Conservation (phyloP, 2,329 filamentous ascomycete species). For the Penicillium sp. region DNA sequence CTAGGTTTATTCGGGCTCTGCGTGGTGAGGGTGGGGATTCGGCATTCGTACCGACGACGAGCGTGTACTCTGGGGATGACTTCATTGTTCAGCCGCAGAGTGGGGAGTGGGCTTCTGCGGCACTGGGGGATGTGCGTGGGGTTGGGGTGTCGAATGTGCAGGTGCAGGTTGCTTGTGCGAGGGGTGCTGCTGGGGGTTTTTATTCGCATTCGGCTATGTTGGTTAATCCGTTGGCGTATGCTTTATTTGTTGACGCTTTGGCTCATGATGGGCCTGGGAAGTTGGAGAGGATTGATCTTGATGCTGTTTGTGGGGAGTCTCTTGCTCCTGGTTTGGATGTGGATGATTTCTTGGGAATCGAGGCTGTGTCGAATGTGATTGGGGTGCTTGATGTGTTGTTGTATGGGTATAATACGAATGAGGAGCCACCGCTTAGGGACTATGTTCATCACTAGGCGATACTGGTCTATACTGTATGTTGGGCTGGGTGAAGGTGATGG, state of each 20-base stretch:
- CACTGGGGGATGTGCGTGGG: not conserved
- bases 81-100: conserved; percentile 1
- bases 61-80: not conserved
- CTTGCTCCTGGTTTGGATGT: conserved; percentile 2
- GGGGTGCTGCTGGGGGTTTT: not conserved
- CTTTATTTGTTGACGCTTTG: conserved; percentile 7
- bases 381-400: not conserved
- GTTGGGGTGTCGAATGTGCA: conserved; percentile 1
- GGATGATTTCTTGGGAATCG: not conserved
- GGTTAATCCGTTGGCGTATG: conserved; percentile 1
- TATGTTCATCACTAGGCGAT: not conserved
- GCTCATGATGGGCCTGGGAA: conserved; percentile 4
- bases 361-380: conserved; percentile 1
- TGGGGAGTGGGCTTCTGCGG: not conserved
- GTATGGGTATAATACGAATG: not conserved
- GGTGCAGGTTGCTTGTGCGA: conserved; percentile 2
- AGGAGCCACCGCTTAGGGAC: not conserved
- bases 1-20: not conserved
- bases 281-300: conserved; percentile 2
- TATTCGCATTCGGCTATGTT: conserved; percentile 6
- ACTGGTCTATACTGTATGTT: too few species aligned
- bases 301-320: not conserved
- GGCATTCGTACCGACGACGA: conserved; percentile 5
- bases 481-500: not conserved
- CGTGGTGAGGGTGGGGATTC: not conserved